Percentiles rank a stretch among this genome's conserved stretches.
These are phyloP conservation scores for Eucalyptus camaldulensis DNA, from an alignment of 345 rosid species.

Conservation along the genomic window DNA sequence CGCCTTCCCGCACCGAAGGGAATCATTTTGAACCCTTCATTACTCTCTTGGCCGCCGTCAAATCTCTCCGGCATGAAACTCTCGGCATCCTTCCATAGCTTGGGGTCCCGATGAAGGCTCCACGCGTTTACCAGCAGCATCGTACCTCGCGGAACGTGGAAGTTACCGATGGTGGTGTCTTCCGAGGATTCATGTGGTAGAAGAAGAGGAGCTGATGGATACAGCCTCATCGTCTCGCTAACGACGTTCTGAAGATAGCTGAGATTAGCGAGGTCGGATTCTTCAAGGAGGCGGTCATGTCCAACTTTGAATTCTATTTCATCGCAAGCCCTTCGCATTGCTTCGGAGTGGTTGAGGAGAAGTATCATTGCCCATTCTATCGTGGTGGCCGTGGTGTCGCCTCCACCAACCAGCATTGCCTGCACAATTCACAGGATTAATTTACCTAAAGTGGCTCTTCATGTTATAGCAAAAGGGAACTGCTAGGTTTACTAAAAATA, in stretches of 20 bases:
- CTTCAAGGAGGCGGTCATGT: not conserved
- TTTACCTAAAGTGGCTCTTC: not conserved
- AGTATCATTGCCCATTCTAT: not conserved
- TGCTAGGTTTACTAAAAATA: not conserved
- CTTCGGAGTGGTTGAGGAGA: not conserved
- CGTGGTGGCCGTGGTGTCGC: not conserved
- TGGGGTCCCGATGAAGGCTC: constrained; percentile 17
- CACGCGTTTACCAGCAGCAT: constrained; percentile 15
- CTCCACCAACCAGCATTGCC: not conserved
- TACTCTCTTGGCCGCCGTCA: not conserved
- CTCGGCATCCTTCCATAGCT: constrained; percentile 2
- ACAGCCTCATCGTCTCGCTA: constrained; percentile 9
- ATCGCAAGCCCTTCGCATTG: not conserved
- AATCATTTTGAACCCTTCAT: not conserved
- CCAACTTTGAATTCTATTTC: not conserved
- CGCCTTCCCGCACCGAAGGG: constrained; percentile 17
- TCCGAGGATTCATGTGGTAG: constrained; percentile 2
- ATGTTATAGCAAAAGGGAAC: not conserved
- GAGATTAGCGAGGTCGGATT: not conserved
- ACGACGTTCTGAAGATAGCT: not conserved
- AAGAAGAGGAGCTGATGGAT: not conserved
- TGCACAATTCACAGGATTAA: not conserved
- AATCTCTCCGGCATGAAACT: constrained; percentile 6
- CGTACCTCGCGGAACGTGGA: constrained; percentile 12
- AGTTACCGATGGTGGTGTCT: constrained; percentile 10